Evolutionary conservation across 768 basidiomycete genomes (phyloP).

Genomic region (Hypsizygus marmoreus): DNA sequence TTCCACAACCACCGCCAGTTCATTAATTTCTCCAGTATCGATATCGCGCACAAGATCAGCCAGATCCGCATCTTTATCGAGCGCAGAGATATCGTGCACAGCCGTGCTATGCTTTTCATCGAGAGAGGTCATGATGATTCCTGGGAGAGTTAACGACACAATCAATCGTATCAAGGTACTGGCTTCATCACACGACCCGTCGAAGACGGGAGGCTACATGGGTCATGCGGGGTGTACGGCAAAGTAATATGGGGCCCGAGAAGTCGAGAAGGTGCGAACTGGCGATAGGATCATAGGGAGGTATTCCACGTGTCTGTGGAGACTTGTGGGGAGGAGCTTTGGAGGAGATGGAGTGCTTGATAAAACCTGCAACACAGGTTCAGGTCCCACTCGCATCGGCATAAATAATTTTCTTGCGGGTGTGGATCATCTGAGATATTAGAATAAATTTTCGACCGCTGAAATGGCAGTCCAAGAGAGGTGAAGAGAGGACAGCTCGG

Average conservation of each 20-base stretch:
- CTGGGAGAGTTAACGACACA: not conserved
- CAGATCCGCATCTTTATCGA: constrained; percentile 15
- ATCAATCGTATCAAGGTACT: not conserved
- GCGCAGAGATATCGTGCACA: not conserved
- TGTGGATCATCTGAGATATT: too few species aligned
- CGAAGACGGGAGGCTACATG: not conserved
- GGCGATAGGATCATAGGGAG: not conserved
- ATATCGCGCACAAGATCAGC: constrained; percentile 23
- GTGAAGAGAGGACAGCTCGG: too few species aligned
- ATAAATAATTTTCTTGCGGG: too few species aligned
- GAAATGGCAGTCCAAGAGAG: too few species aligned
- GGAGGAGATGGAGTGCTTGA: too few species aligned
- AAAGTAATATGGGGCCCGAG: constrained; percentile 10
- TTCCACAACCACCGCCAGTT: constrained; percentile 59
- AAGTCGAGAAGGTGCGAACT: constrained; percentile 9
- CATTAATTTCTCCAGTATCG: constrained; percentile 58
- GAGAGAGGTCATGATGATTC: constrained; percentile 13
- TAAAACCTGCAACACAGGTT: too few species aligned
- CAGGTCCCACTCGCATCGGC: too few species aligned
- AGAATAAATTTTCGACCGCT: too few species aligned
- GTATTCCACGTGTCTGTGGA: too few species aligned
- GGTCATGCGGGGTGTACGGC: constrained; percentile 10
- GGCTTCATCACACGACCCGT: constrained; percentile 1
- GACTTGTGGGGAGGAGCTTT: too few species aligned
- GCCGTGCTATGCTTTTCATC: constrained; percentile 15